Base-by-base conservation (phyloP, 2,329 filamentous ascomycete genomes). In the Fusarium kyushuense region DNA sequence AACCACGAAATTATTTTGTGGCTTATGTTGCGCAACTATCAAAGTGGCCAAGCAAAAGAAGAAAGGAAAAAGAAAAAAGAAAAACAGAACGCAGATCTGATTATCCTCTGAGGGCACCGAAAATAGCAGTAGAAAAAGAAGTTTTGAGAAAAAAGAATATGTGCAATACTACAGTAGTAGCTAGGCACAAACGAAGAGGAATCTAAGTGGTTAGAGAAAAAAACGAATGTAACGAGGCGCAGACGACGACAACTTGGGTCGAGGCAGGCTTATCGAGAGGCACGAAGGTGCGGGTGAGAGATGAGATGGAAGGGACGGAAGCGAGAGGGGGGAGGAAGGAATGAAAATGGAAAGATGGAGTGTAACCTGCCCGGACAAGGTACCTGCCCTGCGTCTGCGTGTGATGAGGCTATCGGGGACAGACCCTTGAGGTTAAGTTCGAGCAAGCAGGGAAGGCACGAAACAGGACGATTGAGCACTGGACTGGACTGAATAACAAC, bases 211-310 rank as follows among this genome's bases (percentile, higher is more conserved):
- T 65, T 38, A 38, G 23, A 42, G 52, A 53, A 33, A 45, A 45
- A 45, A 59, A 56, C 38, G 70, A 71, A 69, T 57, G 27, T 53
- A 74, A 69, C 33, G 60, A 55, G 51, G 63, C 64, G 62, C 69
- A 72, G 58, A 63, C 72, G 62, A 74, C 69, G 66, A 67, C 69
- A 71, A 29, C 54, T 60, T 46, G 32, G 45, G 59, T 62, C 69
- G 70, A 72, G 52, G 70, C 65, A 65, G 66, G 68, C 70, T 67
- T 45, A 47, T 42, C 51, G 32, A 49, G 54, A 51, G 45, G 64
- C 55, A 66, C 70, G 57, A 56, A 60, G 56, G 70, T 65, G 68
- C 62, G 58, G 49, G 53, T 62, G 60, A 52, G 46, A 61, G 42
- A 33, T 46, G 36, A 69, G 58, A 42, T 42, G 42, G 45, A 49